These are phyloP conservation scores for Endotrypanum monterogeii DNA, from an alignment of 208 protist species.

Conservation along the genomic window DNA sequence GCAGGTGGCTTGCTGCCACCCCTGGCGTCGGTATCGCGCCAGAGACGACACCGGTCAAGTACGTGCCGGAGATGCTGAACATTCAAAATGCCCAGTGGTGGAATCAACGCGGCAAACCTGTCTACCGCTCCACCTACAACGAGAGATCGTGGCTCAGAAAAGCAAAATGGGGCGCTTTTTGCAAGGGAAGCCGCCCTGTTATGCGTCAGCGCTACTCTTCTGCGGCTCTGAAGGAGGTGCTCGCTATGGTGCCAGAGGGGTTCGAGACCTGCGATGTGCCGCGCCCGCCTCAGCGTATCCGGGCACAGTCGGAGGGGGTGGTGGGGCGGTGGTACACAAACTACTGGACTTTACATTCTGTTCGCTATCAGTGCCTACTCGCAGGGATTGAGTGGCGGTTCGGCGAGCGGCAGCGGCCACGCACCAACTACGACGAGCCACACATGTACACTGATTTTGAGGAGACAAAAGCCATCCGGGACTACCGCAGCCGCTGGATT, in stretches of 20 bases:
- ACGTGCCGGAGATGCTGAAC: conserved; percentile 89
- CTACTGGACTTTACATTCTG: conserved; percentile 91
- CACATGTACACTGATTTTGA: conserved; percentile 91
- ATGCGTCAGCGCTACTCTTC: conserved; percentile 82
- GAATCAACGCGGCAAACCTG: conserved; percentile 57
- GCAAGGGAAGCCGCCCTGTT: conserved; percentile 57
- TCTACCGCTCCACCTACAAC: conserved; percentile 72
- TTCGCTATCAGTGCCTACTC: conserved; percentile 87
- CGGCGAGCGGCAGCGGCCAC: conserved; percentile 74
- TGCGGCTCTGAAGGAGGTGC: conserved; percentile 65
- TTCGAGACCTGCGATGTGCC: conserved; percentile 86
- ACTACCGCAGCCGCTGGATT: conserved; percentile 92
- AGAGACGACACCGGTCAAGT: conserved; percentile 91
- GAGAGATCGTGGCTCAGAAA: conserved; percentile 85
- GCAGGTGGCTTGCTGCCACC: conserved; percentile 48
- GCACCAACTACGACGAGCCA: conserved; percentile 91
- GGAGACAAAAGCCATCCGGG: conserved; percentile 84
- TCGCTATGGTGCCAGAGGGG: conserved; percentile 75
- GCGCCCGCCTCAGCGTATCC: conserved; percentile 85
- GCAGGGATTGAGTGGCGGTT: conserved; percentile 79
- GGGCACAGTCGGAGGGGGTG: conserved; percentile 83
- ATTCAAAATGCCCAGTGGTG: conserved; percentile 85
- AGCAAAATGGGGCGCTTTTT: conserved; percentile 48
- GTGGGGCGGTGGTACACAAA: conserved; percentile 92
- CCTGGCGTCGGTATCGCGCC: conserved; percentile 86